phyloP scores from a whole-genome alignment of 495 filamentous ascomycete genomes.

The Trichocladium uniseriatum region DNA sequence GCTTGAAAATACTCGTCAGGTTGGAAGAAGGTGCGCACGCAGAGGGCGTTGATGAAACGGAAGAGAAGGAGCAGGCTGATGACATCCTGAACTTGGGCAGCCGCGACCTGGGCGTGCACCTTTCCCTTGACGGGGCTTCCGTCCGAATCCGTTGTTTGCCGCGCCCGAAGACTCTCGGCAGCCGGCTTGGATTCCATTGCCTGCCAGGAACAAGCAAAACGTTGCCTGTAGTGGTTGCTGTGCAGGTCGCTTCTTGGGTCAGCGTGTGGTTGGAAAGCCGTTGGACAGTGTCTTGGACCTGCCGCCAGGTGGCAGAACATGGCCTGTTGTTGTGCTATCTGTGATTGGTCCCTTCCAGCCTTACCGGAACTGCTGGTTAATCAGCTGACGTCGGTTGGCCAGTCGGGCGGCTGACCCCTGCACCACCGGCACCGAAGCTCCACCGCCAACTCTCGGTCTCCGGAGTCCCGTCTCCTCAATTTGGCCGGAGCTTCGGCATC shows the following conservation, averaged over 20 bases:
- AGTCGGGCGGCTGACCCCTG: slow-evolving; percentile 4
- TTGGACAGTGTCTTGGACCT: neutral
- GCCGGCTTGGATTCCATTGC: slow-evolving; percentile 5
- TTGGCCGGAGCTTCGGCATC: neutral
- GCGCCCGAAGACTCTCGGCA: slow-evolving; percentile 1
- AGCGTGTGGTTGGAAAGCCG: neutral
- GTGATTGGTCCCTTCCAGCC: slow-evolving; percentile 1
- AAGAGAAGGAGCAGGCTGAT: slow-evolving; percentile 61
- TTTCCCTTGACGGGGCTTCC: neutral
- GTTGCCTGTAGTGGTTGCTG: no score
- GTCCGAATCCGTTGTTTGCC: slow-evolving; percentile 1
- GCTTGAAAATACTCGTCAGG: slow-evolving; percentile 99
- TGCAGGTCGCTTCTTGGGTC: neutral
- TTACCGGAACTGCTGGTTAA: slow-evolving; percentile 1
- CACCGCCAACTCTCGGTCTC: slow-evolving; percentile 1
- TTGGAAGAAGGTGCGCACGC: slow-evolving; percentile 90
- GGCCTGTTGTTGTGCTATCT: no score
- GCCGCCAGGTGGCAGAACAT: slow-evolving; percentile 1
- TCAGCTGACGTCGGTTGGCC: slow-evolving; percentile 9
- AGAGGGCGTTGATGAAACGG: slow-evolving; percentile 77
- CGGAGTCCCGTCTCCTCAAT: neutral
- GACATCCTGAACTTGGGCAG: slow-evolving; percentile 35
- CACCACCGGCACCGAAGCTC: slow-evolving; percentile 1
- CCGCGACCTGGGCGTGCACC: slow-evolving; percentile 22
- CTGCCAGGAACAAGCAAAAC: neutral